These are phyloP conservation scores for Lactifluus piperatus DNA, from an alignment of 768 basidiomycete genomes.

Conservation along the genomic window DNA sequence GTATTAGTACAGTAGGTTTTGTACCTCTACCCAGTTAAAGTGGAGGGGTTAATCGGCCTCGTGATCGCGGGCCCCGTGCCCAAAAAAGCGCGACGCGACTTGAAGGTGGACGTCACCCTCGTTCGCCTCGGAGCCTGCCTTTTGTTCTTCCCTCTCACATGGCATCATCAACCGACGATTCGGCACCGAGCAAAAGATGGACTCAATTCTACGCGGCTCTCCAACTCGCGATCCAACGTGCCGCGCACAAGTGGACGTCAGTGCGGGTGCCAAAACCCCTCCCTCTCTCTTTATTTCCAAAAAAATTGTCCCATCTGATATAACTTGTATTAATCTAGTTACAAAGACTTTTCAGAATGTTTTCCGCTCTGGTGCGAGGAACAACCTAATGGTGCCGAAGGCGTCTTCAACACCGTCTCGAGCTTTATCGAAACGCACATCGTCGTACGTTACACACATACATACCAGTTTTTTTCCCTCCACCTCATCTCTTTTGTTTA, in stretches of 20 bases:
- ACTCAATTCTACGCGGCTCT: slow-evolving; percentile 42
- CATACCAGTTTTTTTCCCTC: background rate
- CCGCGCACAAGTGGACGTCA: slow-evolving; percentile 47
- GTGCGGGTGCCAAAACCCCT: slow-evolving; percentile 41
- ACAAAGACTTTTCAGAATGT: slow-evolving; percentile 38
- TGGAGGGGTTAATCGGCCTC: too few relatives aligned
- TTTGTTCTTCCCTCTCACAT: too few relatives aligned
- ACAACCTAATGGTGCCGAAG: slow-evolving; percentile 28
- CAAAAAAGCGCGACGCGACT: background rate
- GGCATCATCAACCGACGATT: slow-evolving; percentile 19
- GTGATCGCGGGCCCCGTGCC: background rate
- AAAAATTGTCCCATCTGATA: too few relatives aligned
- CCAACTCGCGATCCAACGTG: slow-evolving; percentile 44
- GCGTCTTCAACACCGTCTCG: slow-evolving; percentile 47
- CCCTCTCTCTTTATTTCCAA: background rate
- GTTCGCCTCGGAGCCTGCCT: too few relatives aligned
- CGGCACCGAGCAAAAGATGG: slow-evolving; percentile 36
- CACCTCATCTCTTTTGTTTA: background rate
- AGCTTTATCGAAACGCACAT: slow-evolving; percentile 64
- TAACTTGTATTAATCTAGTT: slow-evolving; percentile 32
- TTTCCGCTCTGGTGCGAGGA: slow-evolving; percentile 34
- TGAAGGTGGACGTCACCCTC: background rate
- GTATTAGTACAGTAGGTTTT: too few relatives aligned
- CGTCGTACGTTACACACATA: slow-evolving; percentile 23
- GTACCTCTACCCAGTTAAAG: too few relatives aligned